Base-by-base conservation (phyloP, 1,139 yeast genomes). In the Yamadazyma triangularis region DNA sequence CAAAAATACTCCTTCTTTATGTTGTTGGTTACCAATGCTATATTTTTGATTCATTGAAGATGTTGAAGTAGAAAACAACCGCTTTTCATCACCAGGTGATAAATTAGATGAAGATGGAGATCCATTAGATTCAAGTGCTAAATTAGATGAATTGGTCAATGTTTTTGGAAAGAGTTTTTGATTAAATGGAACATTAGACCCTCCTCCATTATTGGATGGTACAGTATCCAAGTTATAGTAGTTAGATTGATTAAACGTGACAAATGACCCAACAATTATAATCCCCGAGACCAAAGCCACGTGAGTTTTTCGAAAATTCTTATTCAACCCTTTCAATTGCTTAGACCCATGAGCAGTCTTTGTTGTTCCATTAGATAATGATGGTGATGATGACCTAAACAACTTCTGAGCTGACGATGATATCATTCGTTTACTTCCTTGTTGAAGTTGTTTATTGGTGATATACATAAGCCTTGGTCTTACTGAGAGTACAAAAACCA, bases 251-350 rank as follows among this genome's bases (percentile, higher is more conserved):
- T 58, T 63, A 41, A 68, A 60, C 3, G 68, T 49, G 22, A 68
- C 56, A 38, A 64, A 68, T 6, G 70, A 61, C 4, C 73, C 73
- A 16, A 68, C 66, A n/a, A 67, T 60, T 26, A 68, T 57, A 30
- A 67, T 46, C 13, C 73, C 73, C n/a, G 70, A 60, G 1, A 66
- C 60, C 5, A 66, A 46, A 3, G 73, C 73, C 26, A 66, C 69
- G 15, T 18, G 20, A 18, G 20, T 9, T 18, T 18, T 18, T 18
- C 9, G 6, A 18, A 18, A 7, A 7, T 6, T 7, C 9, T 18
- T 18, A 18, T 18, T 18, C 6, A 18, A 6, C 6, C 9, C 9
- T 9, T 18, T 18, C 9, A 18, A 18, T 18, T 18, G 20, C 9
- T 18, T 18, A 18, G 20, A 6, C 6, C 20, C 9, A 7, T 18